phyloP scores from a whole-genome alignment of 1,139 yeast genomes.

The Suhomyces atakaporum region DNA sequence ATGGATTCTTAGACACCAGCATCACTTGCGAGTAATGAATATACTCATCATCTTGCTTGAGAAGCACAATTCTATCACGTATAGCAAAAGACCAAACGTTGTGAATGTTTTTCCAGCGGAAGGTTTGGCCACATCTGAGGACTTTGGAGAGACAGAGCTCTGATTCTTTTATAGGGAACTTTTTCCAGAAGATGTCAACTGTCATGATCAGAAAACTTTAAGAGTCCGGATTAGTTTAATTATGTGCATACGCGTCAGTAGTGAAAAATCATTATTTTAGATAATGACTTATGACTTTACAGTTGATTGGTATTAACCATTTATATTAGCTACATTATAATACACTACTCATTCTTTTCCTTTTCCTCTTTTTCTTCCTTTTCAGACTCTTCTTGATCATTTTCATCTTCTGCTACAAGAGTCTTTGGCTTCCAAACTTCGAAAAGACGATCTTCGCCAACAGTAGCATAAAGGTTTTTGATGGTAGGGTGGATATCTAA shows the following conservation, averaged over 20 bases:
- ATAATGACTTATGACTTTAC: not conserved
- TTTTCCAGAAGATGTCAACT: constrained; percentile 17
- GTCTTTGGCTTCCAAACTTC: constrained; percentile 59
- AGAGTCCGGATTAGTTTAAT: constrained; percentile 1
- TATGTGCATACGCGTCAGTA: constrained; percentile 11
- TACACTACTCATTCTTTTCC: constrained; percentile 11
- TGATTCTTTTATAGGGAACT: constrained; percentile 17
- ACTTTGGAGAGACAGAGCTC: constrained; percentile 71
- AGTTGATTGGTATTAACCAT: not conserved
- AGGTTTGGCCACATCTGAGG: constrained; percentile 86
- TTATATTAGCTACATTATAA: constrained; percentile 1
- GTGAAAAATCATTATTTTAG: not conserved
- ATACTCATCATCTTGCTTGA: constrained; percentile 46
- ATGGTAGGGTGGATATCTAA: constrained; percentile 52
- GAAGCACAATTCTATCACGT: constrained; percentile 48
- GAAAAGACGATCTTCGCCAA: constrained; percentile 55
- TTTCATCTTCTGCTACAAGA: constrained; percentile 43
- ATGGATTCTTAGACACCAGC: constrained; percentile 13
- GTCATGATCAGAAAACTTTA: constrained; percentile 8
- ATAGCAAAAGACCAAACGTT: constrained; percentile 63
- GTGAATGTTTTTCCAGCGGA: constrained; percentile 65
- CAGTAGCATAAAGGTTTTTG: constrained; percentile 42
- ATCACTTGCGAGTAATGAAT: constrained; percentile 36
- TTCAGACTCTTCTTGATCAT: constrained; percentile 34
- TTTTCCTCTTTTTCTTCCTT: constrained; percentile 30